Conservation (phyloP, 371 early-diverging fungal genomes). For the Conidiobolus incongruus region DNA sequence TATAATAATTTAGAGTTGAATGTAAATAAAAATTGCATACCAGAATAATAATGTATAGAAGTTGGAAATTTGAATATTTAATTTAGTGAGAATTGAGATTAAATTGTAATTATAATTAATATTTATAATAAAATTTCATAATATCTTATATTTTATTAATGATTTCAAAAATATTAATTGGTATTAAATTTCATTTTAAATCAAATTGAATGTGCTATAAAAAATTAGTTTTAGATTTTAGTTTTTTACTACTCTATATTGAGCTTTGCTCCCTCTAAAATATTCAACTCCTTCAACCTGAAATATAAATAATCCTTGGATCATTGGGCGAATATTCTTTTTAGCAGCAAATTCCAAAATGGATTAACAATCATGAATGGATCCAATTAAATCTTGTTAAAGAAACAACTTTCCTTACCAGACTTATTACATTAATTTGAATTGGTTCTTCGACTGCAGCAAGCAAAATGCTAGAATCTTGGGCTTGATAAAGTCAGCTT, state of each 20-base stretch:
- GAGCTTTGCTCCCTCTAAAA: background rate
- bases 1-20: too few relatives aligned
- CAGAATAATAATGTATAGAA: too few relatives aligned
- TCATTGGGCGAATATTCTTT: conserved; percentile 34
- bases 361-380: conserved; percentile 17
- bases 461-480: conserved; percentile 31
- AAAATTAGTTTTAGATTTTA: too few relatives aligned
- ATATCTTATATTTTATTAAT: too few relatives aligned
- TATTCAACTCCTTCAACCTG: conserved; percentile 14
- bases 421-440: conserved; percentile 11
- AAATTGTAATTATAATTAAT: too few relatives aligned
- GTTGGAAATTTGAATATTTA: too few relatives aligned
- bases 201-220: too few relatives aligned
- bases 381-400: conserved; percentile 50
- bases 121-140: too few relatives aligned
- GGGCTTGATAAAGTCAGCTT: conserved; percentile 21
- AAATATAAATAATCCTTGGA: conserved; percentile 29
- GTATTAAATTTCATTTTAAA: too few relatives aligned
- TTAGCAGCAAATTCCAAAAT: conserved; percentile 44
- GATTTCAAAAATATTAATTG: too few relatives aligned
- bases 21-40: too few relatives aligned
- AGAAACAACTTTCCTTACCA: conserved; percentile 21
- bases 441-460: conserved; percentile 36
- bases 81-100: too few relatives aligned
- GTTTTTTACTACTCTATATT: background rate